These are phyloP conservation scores for Penicillium brevicompactum DNA, from an alignment of 2,329 filamentous ascomycete species.

Conservation along the genomic window DNA sequence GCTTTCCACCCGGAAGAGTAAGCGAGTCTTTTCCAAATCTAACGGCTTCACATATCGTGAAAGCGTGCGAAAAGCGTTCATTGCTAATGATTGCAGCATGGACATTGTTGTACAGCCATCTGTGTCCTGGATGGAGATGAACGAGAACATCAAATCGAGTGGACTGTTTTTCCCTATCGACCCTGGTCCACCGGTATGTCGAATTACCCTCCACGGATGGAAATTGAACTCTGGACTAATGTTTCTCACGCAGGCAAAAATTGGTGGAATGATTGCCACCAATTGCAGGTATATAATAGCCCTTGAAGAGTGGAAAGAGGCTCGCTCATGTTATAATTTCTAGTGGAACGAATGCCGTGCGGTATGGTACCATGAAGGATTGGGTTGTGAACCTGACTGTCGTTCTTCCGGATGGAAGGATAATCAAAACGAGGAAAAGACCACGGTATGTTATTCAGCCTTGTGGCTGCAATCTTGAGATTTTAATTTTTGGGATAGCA, in stretches of 20 bases:
- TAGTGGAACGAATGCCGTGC: conserved; percentile 61
- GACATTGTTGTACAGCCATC: conserved; percentile 90
- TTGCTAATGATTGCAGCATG: conserved; percentile 54
- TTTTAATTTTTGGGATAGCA: conserved; percentile 45
- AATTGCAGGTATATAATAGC: conserved; percentile 50
- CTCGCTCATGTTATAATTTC: not conserved
- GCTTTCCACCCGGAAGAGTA: conserved; percentile 76
- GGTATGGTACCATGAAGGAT: conserved; percentile 76
- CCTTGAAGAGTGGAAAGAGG: not conserved
- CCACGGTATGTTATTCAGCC: conserved; percentile 42
- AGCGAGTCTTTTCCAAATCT: not conserved
- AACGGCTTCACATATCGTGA: not conserved
- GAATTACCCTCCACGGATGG: not conserved
- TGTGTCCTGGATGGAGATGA: conserved; percentile 89
- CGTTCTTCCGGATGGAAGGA: conserved; percentile 67
- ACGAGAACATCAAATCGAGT: conserved; percentile 70
- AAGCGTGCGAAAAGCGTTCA: too few relatives aligned
- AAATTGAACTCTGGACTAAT: not conserved
- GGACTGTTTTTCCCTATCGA: conserved; percentile 91
- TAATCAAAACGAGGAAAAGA: conserved; percentile 62
- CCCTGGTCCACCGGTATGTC: conserved; percentile 65
- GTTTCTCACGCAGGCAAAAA: conserved; percentile 12
- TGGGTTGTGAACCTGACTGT: conserved; percentile 73
- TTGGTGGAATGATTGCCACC: conserved; percentile 66
- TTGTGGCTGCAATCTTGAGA: not conserved